Evolutionary conservation across 2,329 filamentous ascomycete species (phyloP).

Genomic region (Epichloe hybrida): DNA sequence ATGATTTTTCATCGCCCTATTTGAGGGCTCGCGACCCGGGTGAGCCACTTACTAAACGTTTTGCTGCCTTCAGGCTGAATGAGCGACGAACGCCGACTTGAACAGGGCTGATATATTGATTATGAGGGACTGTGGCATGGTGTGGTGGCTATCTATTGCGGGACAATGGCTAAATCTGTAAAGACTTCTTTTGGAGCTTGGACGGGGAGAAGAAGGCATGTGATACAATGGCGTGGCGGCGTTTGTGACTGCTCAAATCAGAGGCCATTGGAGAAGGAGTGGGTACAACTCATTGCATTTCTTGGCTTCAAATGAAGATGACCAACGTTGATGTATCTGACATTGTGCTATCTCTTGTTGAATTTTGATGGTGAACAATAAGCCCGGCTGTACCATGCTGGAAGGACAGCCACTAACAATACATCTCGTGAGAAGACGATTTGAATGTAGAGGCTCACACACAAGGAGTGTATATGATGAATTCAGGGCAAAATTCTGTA

Average conservation of each 20-base stretch:
- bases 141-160: background rate
- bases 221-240: background rate
- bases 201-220: background rate
- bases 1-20: conserved; percentile 4
- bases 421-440: too few species aligned
- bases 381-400: too few species aligned
- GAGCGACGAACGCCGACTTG: conserved; percentile 16
- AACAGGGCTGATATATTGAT: background rate
- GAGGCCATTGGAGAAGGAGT: background rate
- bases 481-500: conserved; percentile 1
- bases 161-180: background rate
- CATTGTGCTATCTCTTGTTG: too few species aligned
- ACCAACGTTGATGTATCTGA: too few species aligned
- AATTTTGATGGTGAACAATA: too few species aligned
- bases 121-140: background rate
- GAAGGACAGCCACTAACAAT: too few species aligned
- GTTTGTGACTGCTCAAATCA: background rate
- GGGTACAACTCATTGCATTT: background rate
- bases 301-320: too few species aligned
- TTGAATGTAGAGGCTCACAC: too few species aligned
- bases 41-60: conserved; percentile 50
- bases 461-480: background rate
- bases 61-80: conserved; percentile 53
- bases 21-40: conserved; percentile 21
- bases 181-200: background rate